phyloP scores from a whole-genome alignment of 2,329 filamentous ascomycete species.

The Botrytis medusae region DNA sequence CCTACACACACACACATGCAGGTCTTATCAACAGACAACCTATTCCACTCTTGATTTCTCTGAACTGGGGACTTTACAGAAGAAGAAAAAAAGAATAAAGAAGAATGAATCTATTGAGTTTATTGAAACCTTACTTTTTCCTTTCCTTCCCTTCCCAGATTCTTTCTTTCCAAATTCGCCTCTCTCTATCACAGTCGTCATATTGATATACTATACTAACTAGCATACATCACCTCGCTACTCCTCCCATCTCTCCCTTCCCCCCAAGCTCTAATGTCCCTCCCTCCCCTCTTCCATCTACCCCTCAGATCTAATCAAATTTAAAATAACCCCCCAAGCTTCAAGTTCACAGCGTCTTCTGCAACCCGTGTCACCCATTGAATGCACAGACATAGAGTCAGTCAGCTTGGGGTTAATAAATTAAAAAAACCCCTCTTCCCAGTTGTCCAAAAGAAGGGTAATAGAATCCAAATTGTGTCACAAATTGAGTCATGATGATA shows the following conservation, averaged over 20 bases:
- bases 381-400: slow-evolving; percentile 2
- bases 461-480: background rate
- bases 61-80: background rate
- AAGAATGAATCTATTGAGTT: background rate
- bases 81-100: background rate
- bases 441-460: background rate
- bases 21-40: slow-evolving; percentile 12
- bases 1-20: slow-evolving; percentile 2
- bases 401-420: background rate
- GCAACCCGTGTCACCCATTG: slow-evolving; percentile 3
- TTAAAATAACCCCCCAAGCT: background rate
- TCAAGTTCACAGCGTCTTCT: background rate
- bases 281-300: background rate
- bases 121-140: background rate
- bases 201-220: background rate
- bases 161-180: background rate
- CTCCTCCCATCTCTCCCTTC: background rate
- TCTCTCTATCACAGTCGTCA: background rate
- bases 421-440: background rate
- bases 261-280: background rate
- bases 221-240: background rate
- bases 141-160: background rate
- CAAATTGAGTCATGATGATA: slow-evolving; percentile 5
- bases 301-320: slow-evolving; percentile 14
- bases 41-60: slow-evolving; percentile 8